Conservation (phyloP, 495 filamentous ascomycete species). For the Xylaria nigripes region DNA sequence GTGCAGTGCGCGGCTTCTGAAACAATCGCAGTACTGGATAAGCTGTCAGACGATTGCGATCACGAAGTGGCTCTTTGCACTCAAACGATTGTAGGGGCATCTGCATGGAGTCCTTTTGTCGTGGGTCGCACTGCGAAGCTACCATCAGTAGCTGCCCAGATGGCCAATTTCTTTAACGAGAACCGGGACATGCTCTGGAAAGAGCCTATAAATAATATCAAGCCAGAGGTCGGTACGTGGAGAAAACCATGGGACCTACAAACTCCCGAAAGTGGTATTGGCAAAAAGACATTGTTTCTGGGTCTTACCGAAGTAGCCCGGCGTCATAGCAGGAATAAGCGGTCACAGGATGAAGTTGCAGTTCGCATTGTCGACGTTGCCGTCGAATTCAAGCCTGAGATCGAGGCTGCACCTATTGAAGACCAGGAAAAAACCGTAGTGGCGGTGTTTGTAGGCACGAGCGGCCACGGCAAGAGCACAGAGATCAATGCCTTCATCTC, state of each 20-base stretch:
- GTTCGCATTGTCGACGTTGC: constrained; percentile 4
- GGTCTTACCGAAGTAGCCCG: background rate
- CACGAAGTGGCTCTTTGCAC: background rate
- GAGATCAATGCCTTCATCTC: constrained; percentile 7
- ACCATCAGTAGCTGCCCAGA: background rate
- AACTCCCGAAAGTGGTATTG: background rate
- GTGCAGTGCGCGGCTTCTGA: background rate
- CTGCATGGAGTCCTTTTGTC: background rate
- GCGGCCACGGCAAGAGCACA: constrained; percentile 6
- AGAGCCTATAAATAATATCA: background rate
- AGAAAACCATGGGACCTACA: constrained; percentile 1
- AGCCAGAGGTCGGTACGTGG: background rate
- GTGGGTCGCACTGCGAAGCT: background rate
- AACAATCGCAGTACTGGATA: background rate
- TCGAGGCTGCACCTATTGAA: background rate
- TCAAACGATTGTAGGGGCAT: background rate
- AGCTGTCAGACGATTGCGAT: background rate
- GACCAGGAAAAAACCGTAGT: constrained; percentile 5
- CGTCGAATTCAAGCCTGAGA: background rate
- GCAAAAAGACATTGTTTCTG: constrained; percentile 1
- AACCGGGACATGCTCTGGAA: background rate
- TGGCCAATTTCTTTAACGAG: background rate
- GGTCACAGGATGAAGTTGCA: background rate
- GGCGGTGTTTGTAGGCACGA: background rate
- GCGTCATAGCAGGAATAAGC: background rate